Percentiles rank a stretch among this genome's conserved stretches.
These are phyloP conservation scores for Sordariomycetes sp. DNA, from an alignment of 2,329 filamentous ascomycete genomes.

Conservation along the genomic window DNA sequence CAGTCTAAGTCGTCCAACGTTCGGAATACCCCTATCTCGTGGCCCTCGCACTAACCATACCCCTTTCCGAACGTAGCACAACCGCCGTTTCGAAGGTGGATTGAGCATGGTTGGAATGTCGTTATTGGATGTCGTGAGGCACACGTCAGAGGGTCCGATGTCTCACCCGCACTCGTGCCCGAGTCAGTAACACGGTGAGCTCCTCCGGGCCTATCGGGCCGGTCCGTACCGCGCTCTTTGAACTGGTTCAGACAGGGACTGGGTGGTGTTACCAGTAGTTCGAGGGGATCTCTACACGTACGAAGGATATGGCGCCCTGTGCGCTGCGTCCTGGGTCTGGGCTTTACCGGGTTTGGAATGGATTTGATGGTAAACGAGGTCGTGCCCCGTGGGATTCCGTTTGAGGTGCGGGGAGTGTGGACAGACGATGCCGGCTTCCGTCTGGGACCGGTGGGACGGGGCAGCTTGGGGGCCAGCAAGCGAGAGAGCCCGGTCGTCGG, in stretches of 20 bases:
- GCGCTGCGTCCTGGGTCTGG: neutral
- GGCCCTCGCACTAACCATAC: neutral
- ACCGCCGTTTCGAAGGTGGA: neutral
- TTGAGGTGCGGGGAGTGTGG: neutral
- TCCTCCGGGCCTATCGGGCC: neutral
- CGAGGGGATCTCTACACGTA: neutral
- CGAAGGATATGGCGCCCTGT: neutral
- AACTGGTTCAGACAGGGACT: neutral
- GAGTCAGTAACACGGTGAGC: neutral
- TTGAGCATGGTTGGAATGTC: neutral
- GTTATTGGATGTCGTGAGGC: neutral
- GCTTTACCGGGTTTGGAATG: neutral
- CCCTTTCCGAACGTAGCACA: neutral
- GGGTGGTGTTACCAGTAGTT: neutral
- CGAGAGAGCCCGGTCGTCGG: no score
- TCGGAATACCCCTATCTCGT: neutral
- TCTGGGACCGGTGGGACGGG: neutral
- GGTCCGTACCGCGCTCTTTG: neutral
- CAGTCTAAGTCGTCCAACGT: neutral
- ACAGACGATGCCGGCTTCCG: neutral
- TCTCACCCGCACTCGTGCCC: neutral
- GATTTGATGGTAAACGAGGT: neutral
- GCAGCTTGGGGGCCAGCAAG: neutral
- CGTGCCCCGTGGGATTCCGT: neutral
- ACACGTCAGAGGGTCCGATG: neutral